Base-by-base conservation (phyloP, 345 rosid species). In the Arabidopsis suecica region DNA sequence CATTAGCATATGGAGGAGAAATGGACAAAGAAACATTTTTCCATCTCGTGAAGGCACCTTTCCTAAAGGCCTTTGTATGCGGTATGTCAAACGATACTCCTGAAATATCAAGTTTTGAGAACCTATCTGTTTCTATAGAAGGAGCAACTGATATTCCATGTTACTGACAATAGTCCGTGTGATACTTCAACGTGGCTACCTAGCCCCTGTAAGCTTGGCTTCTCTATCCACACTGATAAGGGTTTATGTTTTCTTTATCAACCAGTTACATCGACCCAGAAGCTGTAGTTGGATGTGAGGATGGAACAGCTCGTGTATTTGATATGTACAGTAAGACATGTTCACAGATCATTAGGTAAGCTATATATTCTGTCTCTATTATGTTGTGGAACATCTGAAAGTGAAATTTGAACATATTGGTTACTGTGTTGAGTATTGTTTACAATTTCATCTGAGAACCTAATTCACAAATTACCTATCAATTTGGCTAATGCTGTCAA, bases 201-300 rank as follows among this genome's bases (percentile, higher is more conserved):
- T 34, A 74, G 47, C 10, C 11, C 34, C 9, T 67, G 44, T 38
- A 37, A 34, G 28, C 12, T 10, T 67, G 54, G 68, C 23, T 75
- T 60, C n/a, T 12, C 37, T 55, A 5, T 41, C 40, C 48, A 66
- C 37, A 4, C 13, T 65, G 16, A 78, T 48, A 56, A 23, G 6
- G 18, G 0, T 32, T 23, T 59, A 1, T 60, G 25, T 33, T 61
- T 66, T 48, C 41, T 37, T 51, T 18, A n/a, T 73, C 63, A 36
- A 73, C 22, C 80, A 94, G 97, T 61, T 94, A 91, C 85, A 44
- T 79, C 67, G 97, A 94, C 72, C 98, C 98, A 40, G 97, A 91
- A 69, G 96, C 98, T 61, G 87, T 91, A 58, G 85, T 91, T 79
- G 97, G 98, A 70, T 94, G 98, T 37, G 97, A 91, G 75, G 98